Base-by-base conservation (phyloP, 208 protist species). In the Strigomonas culicis region DNA sequence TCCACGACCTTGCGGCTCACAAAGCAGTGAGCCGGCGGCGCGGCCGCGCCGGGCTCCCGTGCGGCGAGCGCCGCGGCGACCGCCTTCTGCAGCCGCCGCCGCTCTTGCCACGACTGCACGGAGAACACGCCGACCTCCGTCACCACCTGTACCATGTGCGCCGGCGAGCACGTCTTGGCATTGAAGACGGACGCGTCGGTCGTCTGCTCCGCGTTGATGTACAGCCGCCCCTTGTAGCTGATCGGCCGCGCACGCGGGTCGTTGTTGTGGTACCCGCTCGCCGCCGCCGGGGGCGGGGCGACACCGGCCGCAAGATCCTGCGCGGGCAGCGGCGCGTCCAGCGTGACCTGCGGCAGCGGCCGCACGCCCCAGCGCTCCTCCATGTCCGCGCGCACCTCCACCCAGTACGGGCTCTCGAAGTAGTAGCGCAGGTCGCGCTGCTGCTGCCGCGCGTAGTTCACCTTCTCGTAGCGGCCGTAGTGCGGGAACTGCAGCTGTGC, bases 161-260 rank as follows among this genome's bases (percentile, higher is more conserved):
- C 57, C 11, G 77, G 70, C 0, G 71, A 60, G 52, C 80, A 87
- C 13, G 73, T 77, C 4, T 13, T 19, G 0, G 69, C 31, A 15
- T 57, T 76, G 58, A 87, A 87, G 28, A 58, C 36, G 0, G 80
- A 82, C 0, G 80, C 80, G 36, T 87, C 68, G 1, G 68, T 80
- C n/a, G 80, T 87, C 64, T 87, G 70, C 60, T 88, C 77, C 0
- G 77, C 81, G 53, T 88, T 84, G 21, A 88, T 68, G 27, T 66
- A 82, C 22, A 59, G 11, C 28, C 32, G 21, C 22, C 32, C 32
- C 3, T 22, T 7, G 11, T 43, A 24, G 22, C 3, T 8, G 21
- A 59, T 32, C 8, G 53, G 53, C 22, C 6, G 27, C 25, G 25
- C 4, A 7, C 32, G 25, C 21, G 19, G 21, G 24, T 43, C 17